Conservation (phyloP, 2,329 filamentous ascomycete species). For the Chaetoscypha palmicola region DNA sequence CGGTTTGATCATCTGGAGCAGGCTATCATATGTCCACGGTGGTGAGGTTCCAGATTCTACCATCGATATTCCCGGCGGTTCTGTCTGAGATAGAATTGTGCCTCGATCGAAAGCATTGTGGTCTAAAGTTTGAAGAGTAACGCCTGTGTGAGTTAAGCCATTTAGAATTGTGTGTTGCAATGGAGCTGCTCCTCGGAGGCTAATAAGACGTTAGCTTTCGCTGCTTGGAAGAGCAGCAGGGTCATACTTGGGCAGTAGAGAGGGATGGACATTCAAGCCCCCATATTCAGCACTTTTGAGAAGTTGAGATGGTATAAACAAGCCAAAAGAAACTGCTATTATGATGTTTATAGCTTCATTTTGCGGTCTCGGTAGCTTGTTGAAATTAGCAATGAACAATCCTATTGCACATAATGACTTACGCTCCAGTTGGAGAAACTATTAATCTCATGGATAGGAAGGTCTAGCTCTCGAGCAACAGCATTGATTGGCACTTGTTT, state of each 20-base stretch:
- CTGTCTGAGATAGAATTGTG: slow-evolving; percentile 63
- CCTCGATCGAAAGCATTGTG: slow-evolving; percentile 72
- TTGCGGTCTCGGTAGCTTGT: slow-evolving; percentile 45
- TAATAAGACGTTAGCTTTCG: slow-evolving; percentile 29
- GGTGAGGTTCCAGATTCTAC: slow-evolving; percentile 42
- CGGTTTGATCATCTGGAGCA: slow-evolving; percentile 51
- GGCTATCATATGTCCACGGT: slow-evolving; percentile 39
- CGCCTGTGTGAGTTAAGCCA: slow-evolving; percentile 54
- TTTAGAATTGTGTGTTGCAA: slow-evolving; percentile 76
- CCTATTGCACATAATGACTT: slow-evolving; percentile 27
- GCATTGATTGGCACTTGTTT: slow-evolving; percentile 74
- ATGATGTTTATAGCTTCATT: slow-evolving; percentile 61
- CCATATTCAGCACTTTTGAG: slow-evolving; percentile 67
- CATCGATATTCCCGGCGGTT: slow-evolving; percentile 47
- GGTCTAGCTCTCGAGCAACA: slow-evolving; percentile 53
- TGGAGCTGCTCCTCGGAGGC: slow-evolving; percentile 78
- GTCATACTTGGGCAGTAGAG: slow-evolving; percentile 70
- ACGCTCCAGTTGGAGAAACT: slow-evolving; percentile 74
- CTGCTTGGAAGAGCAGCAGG: background rate
- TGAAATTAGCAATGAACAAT: slow-evolving; percentile 1
- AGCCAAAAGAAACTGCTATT: slow-evolving; percentile 88
- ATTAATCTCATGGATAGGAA: slow-evolving; percentile 68
- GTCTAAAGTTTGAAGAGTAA: slow-evolving; percentile 84
- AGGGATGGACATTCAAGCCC: slow-evolving; percentile 90
- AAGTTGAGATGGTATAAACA: slow-evolving; percentile 75